A percentile compares a stretch with the other conserved stretches of the same genome.
These are phyloP conservation scores for Letharia lupina DNA, from an alignment of 495 filamentous ascomycete genomes.

Conservation along the genomic window DNA sequence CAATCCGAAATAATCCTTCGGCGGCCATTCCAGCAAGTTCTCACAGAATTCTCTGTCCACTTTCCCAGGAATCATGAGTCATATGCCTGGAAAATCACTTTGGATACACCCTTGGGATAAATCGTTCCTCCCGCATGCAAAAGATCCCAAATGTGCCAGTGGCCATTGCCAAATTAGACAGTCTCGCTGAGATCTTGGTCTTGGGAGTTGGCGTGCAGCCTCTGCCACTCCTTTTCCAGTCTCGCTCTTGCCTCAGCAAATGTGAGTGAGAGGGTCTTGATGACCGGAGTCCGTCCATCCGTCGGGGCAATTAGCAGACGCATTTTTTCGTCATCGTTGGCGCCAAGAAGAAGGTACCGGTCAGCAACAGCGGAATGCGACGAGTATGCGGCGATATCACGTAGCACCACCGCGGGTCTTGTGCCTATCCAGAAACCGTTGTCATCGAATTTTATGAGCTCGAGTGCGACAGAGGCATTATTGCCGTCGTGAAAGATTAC, in stretches of 20 bases:
- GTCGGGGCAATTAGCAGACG: background rate
- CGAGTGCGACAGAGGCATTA: background rate
- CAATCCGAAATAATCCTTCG: too few relatives aligned
- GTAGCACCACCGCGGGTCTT: background rate
- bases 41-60: too few relatives aligned
- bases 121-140: background rate
- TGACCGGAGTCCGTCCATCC: background rate
- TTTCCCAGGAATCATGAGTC: too few relatives aligned
- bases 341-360: conserved; percentile 2
- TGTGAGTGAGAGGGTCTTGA: background rate
- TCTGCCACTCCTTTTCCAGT: background rate
- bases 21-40: too few relatives aligned
- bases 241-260: background rate
- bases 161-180: background rate
- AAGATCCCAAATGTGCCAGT: background rate
- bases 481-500: background rate
- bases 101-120: too few relatives aligned
- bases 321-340: background rate
- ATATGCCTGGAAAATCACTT: too few relatives aligned
- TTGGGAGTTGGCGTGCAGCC: background rate
- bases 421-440: conserved; percentile 1
- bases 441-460: background rate
- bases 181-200: background rate
- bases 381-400: background rate
- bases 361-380: background rate